phyloP scores from a whole-genome alignment of 164 flowering plant species.

The Hamamelis virginiana region DNA sequence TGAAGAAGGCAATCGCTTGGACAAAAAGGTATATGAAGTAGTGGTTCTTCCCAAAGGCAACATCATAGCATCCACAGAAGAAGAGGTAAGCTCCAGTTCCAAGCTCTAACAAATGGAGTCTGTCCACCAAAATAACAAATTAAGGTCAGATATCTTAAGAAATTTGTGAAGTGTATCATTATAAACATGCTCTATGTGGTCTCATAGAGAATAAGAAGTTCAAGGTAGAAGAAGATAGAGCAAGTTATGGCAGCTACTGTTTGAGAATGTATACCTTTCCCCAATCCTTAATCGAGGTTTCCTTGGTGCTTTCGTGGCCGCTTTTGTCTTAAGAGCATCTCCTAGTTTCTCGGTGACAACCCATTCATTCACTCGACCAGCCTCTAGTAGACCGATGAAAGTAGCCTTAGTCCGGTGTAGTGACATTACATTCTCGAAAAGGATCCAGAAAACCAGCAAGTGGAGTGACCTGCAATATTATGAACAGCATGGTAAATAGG shows the following conservation, averaged over 20 bases:
- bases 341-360: conserved; percentile 95
- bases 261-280: conserved; percentile 48
- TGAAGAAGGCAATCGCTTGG: conserved; percentile 74
- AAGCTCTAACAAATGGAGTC: conserved; percentile 63
- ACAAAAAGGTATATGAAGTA: too few species aligned
- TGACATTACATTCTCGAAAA: conserved; percentile 97
- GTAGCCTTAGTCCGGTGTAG: conserved; percentile 93
- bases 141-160: too few species aligned
- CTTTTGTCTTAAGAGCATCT: conserved; percentile 62
- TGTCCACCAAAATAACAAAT: conserved; percentile 17
- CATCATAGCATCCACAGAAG: too few species aligned
- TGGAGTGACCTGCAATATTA: too few species aligned
- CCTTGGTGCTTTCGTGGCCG: conserved; percentile 40
- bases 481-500: neutral
- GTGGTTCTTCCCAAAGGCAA: too few species aligned
- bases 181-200: too few species aligned
- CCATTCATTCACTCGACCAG: conserved; percentile 92
- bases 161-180: too few species aligned
- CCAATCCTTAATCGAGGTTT: conserved; percentile 50
- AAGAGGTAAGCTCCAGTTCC: conserved; percentile 49
- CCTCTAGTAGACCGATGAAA: conserved; percentile 81
- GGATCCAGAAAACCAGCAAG: conserved; percentile 83
- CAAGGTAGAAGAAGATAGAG: neutral
- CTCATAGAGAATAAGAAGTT: too few species aligned
- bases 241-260: neutral